phyloP scores from a whole-genome alignment of 2,329 filamentous ascomycete genomes.

The Hypoxylon sp. region DNA sequence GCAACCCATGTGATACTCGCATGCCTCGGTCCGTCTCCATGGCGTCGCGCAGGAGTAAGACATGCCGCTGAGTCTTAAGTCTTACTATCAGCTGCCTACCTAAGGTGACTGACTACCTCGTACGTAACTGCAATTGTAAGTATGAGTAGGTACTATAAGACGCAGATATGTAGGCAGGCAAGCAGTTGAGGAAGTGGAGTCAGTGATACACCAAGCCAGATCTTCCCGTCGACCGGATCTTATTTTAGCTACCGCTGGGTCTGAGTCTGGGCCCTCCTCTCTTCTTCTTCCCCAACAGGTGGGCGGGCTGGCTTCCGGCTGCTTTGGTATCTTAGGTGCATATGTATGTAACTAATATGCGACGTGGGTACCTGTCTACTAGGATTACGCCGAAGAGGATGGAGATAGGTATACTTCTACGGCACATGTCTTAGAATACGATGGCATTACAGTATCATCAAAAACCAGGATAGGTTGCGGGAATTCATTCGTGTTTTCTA shows the following conservation, averaged over 20 bases:
- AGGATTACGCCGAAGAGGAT: neutral
- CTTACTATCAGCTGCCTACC: too few relatives aligned
- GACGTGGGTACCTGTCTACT: neutral
- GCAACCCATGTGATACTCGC: conserved; percentile 9
- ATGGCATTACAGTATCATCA: neutral
- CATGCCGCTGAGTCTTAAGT: too few relatives aligned
- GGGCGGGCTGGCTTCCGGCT: conserved; percentile 7
- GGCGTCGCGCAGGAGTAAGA: too few relatives aligned
- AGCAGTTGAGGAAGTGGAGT: neutral
- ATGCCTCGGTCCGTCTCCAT: too few relatives aligned
- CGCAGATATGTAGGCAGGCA: neutral
- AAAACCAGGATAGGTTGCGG: neutral
- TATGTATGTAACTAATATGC: too few relatives aligned
- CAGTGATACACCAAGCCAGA: neutral
- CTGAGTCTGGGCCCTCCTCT: neutral
- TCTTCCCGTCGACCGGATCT: conserved; percentile 16
- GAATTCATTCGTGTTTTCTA: neutral
- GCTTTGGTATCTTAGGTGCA: neutral
- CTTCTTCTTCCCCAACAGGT: conserved; percentile 29
- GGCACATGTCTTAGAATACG: neutral
- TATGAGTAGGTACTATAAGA: neutral
- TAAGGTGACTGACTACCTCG: too few relatives aligned
- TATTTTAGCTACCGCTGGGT: neutral
- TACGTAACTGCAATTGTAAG: neutral
- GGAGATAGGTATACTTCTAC: neutral